Evolutionary conservation across 169 alveolate species (phyloP).

Genomic region (Cryptosporidium baileyi): DNA sequence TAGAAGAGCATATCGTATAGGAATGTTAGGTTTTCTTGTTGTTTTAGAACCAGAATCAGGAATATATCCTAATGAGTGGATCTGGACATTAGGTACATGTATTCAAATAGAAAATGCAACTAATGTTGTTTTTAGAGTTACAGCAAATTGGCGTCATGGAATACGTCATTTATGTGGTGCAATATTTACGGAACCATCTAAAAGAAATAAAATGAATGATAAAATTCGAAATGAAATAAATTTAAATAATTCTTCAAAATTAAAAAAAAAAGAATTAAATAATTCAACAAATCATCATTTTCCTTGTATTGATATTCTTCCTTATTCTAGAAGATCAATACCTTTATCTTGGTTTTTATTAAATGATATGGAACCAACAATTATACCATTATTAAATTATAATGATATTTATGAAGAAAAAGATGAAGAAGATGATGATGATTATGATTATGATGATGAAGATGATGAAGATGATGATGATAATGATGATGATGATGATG

Average conservation of each 20-base stretch:
- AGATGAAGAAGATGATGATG: not conserved
- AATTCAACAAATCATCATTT: not conserved
- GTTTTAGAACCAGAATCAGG: conserved; percentile 70
- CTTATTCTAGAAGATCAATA: conserved; percentile 63
- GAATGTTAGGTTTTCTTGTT: conserved; percentile 27
- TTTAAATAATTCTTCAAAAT: not conserved
- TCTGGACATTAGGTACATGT: conserved; percentile 67
- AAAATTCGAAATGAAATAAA: not conserved
- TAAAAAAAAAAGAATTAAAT: not conserved
- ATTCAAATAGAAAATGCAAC: conserved; percentile 62
- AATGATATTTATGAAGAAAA: not conserved
- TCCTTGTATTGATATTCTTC: conserved; percentile 55
- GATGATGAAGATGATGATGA: not conserved
- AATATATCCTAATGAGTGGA: conserved; percentile 53
- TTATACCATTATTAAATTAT: conserved; percentile 10
- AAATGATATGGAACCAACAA: conserved; percentile 61
- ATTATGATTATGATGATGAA: not conserved
- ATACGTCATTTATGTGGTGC: conserved; percentile 58
- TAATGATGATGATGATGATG: not conserved
- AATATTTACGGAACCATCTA: conserved; percentile 30
- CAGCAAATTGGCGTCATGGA: conserved; percentile 62
- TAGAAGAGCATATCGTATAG: conserved; percentile 51
- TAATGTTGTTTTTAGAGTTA: conserved; percentile 30
- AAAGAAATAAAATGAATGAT: not conserved
- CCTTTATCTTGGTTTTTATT: conserved; percentile 66